Evolutionary conservation across 2,329 filamentous ascomycete genomes (phyloP), one percentile per base, ranked within the genome.

Genomic region (Colletotrichum siamense): DNA sequence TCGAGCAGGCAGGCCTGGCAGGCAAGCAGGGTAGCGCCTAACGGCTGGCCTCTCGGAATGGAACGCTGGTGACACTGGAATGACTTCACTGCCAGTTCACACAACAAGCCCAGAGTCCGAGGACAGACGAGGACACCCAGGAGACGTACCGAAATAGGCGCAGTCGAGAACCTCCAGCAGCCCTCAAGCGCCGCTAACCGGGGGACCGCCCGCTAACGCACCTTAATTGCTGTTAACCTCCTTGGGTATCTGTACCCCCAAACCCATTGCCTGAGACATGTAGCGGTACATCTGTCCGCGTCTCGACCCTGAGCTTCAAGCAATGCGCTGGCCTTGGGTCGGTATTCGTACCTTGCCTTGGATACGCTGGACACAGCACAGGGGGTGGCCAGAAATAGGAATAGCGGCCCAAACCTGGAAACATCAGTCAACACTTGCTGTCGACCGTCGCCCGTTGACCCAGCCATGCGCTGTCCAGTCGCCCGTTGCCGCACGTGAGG

Each of bases 351-450:
- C 36, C 36, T 5, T 39, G 36, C 36, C 36, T 39, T 39, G 36
- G 36, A 39, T 39, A 39, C 36, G 36, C 36, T 39, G 15, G 36
- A 39, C 16, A 6, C 6, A 52, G 24, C 32, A 44, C 26, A 39
- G n/a, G 32, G 34, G 36, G n/a, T 22, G 15, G 36, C 34, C 63
- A 39, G 16, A 30, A 24, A 49, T 65, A 59, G 71, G 70, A 73
- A 69, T 76, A 71, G 74, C 74, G 74, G 74, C 74, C 74, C 65
- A 74, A 76, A 65, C 32, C 34, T 32, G 30, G 69, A 69, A 49
- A 74, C 70, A 39, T 74, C 65, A 62, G 28, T 62, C 59, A 64
- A 16, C 32, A 64, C 34, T 30, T 52, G 44, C 39, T n/a, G 39
- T 44, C 39, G 39, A n/a, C 39, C 39, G 18, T 44, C 9, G 39